Conservation (phyloP, 2,329 filamentous ascomycete genomes). For the Penicillium sp. region DNA sequence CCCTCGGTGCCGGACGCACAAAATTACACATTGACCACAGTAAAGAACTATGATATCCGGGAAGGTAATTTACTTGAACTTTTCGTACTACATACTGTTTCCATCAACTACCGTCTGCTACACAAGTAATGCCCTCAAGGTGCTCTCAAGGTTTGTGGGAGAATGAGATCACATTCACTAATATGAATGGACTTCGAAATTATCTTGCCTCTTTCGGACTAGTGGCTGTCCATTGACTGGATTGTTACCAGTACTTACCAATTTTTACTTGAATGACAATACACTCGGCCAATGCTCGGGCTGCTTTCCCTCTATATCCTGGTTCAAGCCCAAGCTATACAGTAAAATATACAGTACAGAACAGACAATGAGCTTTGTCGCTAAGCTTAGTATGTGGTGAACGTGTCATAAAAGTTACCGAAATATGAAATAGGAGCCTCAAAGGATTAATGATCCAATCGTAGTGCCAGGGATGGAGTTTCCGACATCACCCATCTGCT, state of each 20-base stretch:
- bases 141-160: neutral
- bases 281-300: neutral
- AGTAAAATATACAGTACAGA: too few relatives aligned
- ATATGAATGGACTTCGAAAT: neutral
- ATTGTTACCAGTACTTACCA: neutral
- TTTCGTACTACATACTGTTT: neutral
- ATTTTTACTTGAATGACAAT: neutral
- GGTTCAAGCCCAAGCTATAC: neutral
- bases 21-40: neutral
- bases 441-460: neutral
- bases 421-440: neutral
- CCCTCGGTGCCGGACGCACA: conserved; percentile 19
- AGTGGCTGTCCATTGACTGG: neutral
- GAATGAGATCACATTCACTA: neutral
- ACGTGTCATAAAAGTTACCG: neutral
- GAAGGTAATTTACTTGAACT: neutral
- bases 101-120: neutral
- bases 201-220: neutral
- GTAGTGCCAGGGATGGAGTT: neutral
- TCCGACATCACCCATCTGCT: neutral
- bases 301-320: neutral
- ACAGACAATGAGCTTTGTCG: neutral
- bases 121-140: neutral
- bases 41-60: neutral
- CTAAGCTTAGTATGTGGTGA: neutral